A percentile compares a stretch with the other conserved stretches of the same genome.
Conservation (phyloP, 306 rosid genomes). For the Biancaea sappan region DNA sequence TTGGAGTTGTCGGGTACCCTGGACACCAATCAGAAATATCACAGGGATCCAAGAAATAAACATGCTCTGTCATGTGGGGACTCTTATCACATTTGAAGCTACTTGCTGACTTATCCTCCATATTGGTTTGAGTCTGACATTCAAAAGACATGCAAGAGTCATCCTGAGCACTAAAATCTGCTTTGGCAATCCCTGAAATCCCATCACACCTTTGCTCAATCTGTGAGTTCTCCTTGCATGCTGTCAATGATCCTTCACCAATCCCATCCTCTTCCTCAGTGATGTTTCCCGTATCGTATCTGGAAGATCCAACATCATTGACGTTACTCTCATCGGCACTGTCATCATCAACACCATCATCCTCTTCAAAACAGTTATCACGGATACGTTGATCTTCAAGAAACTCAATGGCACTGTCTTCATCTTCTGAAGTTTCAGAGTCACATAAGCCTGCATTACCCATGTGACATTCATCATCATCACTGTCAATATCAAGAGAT, state of each 20-base stretch:
- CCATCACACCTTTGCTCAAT: constrained; percentile 19
- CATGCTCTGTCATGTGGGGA: constrained; percentile 35
- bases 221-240: too few relatives aligned
- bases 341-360: constrained; percentile 37
- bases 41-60: constrained; percentile 43
- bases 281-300: constrained; percentile 24
- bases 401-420: constrained; percentile 60
- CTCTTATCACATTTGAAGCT: constrained; percentile 37
- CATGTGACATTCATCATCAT: constrained; percentile 62
- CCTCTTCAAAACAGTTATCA: constrained; percentile 44
- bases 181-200: not conserved
- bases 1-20: constrained; percentile 32
- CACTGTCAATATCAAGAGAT: constrained; percentile 53
- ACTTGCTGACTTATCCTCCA: constrained; percentile 35
- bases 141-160: constrained; percentile 40
- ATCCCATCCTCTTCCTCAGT: too few relatives aligned
- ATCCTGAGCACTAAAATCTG: constrained; percentile 21
- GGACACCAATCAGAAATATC: constrained; percentile 55
- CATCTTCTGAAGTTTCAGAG: constrained; percentile 40
- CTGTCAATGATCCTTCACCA: too few relatives aligned
- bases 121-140: constrained; percentile 21
- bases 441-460: constrained; percentile 30
- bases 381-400: constrained; percentile 37
- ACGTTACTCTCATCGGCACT: constrained; percentile 29
- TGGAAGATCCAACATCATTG: constrained; percentile 14